These are phyloP conservation scores for Mucor indicus DNA, from an alignment of 371 early-diverging fungal genomes.

Conservation along the genomic window DNA sequence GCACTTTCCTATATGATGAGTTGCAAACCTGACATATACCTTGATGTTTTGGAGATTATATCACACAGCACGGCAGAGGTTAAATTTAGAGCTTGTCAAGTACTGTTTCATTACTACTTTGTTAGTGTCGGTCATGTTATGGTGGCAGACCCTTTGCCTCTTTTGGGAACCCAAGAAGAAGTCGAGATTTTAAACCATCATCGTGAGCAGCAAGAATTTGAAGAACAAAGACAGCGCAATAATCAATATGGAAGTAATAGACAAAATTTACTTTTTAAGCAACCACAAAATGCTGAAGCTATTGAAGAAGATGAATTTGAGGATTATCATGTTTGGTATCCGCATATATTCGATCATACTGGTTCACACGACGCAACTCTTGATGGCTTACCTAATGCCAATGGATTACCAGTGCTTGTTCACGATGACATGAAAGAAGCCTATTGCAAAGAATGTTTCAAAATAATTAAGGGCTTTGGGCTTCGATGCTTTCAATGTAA, in stretches of 20 bases:
- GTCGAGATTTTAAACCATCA: slow-evolving; percentile 21
- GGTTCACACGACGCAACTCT: neutral
- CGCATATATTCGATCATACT: slow-evolving; percentile 32
- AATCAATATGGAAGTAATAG: neutral
- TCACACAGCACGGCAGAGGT: slow-evolving; percentile 39
- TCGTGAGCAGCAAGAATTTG: slow-evolving; percentile 26
- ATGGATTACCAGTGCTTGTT: neutral
- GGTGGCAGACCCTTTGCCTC: slow-evolving; percentile 47
- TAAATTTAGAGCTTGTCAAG: slow-evolving; percentile 39
- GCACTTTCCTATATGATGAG: slow-evolving; percentile 48
- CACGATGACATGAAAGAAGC: slow-evolving; percentile 29
- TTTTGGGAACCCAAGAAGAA: slow-evolving; percentile 28
- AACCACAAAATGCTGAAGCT: neutral
- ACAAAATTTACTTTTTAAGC: neutral
- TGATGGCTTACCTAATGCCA: neutral
- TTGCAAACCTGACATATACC: slow-evolving; percentile 51
- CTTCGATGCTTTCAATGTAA: slow-evolving; percentile 55
- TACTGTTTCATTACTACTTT: slow-evolving; percentile 40
- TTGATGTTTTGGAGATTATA: slow-evolving; percentile 55
- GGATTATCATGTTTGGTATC: slow-evolving; percentile 42
- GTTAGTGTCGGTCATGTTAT: slow-evolving; percentile 51
- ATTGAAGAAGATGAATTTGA: slow-evolving; percentile 10
- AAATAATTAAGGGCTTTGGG: slow-evolving; percentile 47
- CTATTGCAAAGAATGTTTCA: slow-evolving; percentile 52
- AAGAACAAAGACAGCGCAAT: slow-evolving; percentile 24